Evolutionary conservation across 2,329 filamentous ascomycete genomes (phyloP), one percentile per base, ranked within the genome.

Genomic region (Aaosphaeria arxii): DNA sequence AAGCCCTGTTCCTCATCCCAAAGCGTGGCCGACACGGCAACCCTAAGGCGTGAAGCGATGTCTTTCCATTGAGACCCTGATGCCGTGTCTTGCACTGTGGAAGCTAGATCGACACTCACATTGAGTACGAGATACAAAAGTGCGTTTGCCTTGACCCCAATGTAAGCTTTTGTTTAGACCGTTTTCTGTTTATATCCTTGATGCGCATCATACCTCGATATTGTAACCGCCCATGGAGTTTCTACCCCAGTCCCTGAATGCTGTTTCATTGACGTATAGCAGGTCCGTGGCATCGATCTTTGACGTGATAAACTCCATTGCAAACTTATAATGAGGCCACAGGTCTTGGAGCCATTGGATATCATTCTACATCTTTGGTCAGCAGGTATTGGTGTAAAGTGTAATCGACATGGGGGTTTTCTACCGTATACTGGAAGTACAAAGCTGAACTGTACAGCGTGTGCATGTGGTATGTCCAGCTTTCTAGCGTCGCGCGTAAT

Each of bases 401-500:
- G 30, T 17, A 43, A 33, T n/a, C 29, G 7, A 35, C 3, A 24
- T 24, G 17, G 3, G 17, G 17, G 17, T 24, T 24, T 24, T 24
- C 17, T 24, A 24, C 17, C 5, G 72, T 73, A 50, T 71, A 75
- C 1, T 70, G 59, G 48, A 74, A 76, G 48, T 76, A 72, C 50
- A 77, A 72, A 1, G 71, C 67, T 0, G 76, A 63, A 7, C 73
- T 75, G 28, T 77, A 72, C 35, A 79, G 52, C 2, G 69, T 75
- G 54, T 78, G 77, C 0, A 78, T 57, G 52, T 84, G 81, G 53
- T 84, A 84, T 0, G 81, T 84, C 51, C 77, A 78, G 7, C 74
- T 77, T 35, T 70, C 63, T 1, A 63, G 55, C 5, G 62, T 51
- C 5, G 53, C 61, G 47, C 76, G 74, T 24, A 24, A 24, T 0